A percentile compares a stretch with the other conserved stretches of the same genome.
Evolutionary conservation across 495 filamentous ascomycete species (phyloP).

Genomic region (Talaromyces thailandensis): DNA sequence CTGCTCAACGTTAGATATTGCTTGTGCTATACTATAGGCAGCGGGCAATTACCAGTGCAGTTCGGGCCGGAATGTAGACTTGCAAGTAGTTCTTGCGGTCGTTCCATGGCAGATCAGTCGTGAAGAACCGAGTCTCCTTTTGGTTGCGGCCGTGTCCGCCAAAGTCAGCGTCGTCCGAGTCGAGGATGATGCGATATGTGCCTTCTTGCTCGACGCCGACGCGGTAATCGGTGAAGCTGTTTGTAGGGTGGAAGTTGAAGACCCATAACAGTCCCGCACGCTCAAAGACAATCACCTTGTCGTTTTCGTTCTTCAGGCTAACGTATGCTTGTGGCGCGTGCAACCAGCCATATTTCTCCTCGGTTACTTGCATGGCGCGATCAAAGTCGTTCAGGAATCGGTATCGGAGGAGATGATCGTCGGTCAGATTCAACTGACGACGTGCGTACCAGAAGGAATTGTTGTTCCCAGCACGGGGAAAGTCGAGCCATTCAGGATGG

Average conservation of each 20-base stretch:
- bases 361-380: constrained; percentile 75
- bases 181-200: constrained; percentile 82
- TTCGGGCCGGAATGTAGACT: constrained; percentile 80
- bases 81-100: constrained; percentile 80
- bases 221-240: constrained; percentile 87
- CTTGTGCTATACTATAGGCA: not conserved
- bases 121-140: constrained; percentile 77
- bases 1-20: constrained; percentile 18
- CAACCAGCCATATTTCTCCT: constrained; percentile 89
- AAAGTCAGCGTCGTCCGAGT: constrained; percentile 67
- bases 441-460: constrained; percentile 97
- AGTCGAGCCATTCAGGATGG: constrained; percentile 98
- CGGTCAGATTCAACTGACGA: constrained; percentile 86
- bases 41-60: constrained; percentile 64
- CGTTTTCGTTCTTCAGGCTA: constrained; percentile 83
- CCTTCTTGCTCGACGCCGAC: constrained; percentile 78
- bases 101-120: constrained; percentile 84
- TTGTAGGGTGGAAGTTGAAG: constrained; percentile 90
- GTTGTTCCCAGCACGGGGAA: constrained; percentile 86
- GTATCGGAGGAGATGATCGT: constrained; percentile 81
- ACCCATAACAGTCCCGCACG: constrained; percentile 83
- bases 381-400: constrained; percentile 93
- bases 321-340: constrained; percentile 82
- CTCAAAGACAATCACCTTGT: constrained; percentile 96
- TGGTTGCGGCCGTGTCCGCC: constrained; percentile 75